Evolutionary conservation across 768 basidiomycete species (phyloP), one percentile per base, ranked within the genome.

Genomic region (Rhizopogon sp.): DNA sequence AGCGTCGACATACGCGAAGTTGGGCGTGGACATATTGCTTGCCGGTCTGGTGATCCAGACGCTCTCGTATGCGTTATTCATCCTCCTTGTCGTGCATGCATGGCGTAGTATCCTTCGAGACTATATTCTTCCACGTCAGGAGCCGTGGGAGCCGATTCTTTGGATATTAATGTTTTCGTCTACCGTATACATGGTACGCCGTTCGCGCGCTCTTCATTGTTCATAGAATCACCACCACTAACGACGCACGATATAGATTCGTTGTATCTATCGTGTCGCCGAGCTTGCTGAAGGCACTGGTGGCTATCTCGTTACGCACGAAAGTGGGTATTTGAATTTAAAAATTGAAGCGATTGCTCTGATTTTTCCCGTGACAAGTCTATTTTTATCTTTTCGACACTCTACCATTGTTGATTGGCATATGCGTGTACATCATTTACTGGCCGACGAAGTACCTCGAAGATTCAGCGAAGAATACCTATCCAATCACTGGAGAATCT

Each of bases 331-430:
- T n/a, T 9, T 2, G 11, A 16, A 20, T 29, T 14, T 25, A 4
- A 8, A 20, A 11, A 7, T 17, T 31, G 43, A n/a, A 35, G 49
- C 14, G n/a, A 31, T 6, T 8, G 16, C 29, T 52, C 45, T 52
- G 14, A 33, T 31, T n/a, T 25, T 31, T 43, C 31, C 6, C 40
- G 10, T 59, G 13, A 40, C 3, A 39, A 69, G 70, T 44, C 1
- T 69, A 65, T 42, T 67, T 70, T 40, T 69, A 69, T 22, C 50
- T 61, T 3, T 61, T 71, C 31, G 67, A 72, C 44, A 53, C 66
- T 1, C 54, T 72, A 5, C 66, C 71, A 1, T 41, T 72, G 1
- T 42, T 72, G 1, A 43, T 67, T 13, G 67, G 65, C 5, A 65
- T 66, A 28, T 49, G 29, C 29, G n/a, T 60, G 3, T 68, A 69